Evolutionary conservation across 1,139 yeast species (phyloP).

Genomic region (Sugiyamaella japonica): DNA sequence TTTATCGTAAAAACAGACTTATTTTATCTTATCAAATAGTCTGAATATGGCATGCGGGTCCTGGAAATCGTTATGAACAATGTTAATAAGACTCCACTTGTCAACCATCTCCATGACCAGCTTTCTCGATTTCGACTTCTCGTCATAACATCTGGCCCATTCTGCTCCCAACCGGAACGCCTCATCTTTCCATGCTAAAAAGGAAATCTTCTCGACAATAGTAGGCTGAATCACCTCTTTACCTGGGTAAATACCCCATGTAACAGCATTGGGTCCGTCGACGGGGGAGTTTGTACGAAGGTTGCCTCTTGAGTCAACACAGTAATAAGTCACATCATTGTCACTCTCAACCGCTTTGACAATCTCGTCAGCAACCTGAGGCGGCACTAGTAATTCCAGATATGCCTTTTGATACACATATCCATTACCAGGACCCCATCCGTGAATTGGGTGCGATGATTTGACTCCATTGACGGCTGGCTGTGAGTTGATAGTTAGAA

Average conservation of each 20-base stretch:
- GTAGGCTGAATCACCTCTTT: conserved; percentile 90
- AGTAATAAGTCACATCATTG: conserved; percentile 69
- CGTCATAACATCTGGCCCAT: conserved; percentile 60
- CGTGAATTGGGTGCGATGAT: conserved; percentile 70
- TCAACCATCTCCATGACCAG: conserved; percentile 55
- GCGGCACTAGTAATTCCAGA: conserved; percentile 77
- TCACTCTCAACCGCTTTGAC: conserved; percentile 50
- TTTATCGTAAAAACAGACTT: not conserved
- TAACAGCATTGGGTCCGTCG: conserved; percentile 83
- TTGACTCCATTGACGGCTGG: conserved; percentile 84
- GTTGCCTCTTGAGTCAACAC: conserved; percentile 65
- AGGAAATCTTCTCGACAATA: conserved; percentile 84
- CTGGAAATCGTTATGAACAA: conserved; percentile 82
- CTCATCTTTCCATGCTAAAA: conserved; percentile 96
- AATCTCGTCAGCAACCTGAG: conserved; percentile 47
- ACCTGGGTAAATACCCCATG: conserved; percentile 97
- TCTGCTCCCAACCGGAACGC: conserved; percentile 79
- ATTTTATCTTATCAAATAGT: conserved; percentile 29
- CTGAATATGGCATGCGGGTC: conserved; percentile 40
- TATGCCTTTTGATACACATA: conserved; percentile 92
- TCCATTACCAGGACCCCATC: conserved; percentile 97
- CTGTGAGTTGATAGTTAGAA: conserved; percentile 87
- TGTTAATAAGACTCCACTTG: conserved; percentile 74
- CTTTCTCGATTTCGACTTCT: conserved; percentile 37
- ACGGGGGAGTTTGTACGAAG: conserved; percentile 66